phyloP scores from a whole-genome alignment of 192 early-diverging fungal species.

The Coemansia javaensis region DNA sequence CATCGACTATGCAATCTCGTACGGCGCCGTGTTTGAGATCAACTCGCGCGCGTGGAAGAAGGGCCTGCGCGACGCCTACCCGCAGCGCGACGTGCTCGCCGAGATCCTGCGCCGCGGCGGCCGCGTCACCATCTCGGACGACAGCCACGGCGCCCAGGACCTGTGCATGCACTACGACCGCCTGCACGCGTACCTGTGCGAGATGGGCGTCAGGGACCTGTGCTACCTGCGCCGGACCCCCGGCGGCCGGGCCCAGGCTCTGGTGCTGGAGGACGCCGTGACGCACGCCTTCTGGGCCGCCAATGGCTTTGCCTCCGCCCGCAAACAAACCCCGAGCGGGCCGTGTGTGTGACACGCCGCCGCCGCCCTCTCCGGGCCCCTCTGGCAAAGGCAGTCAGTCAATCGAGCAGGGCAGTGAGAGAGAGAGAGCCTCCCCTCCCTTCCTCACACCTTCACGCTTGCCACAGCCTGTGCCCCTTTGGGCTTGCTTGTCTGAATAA shows the following conservation, averaged over 20 bases:
- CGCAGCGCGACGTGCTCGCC: constrained; percentile 74
- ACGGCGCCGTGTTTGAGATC: constrained; percentile 89
- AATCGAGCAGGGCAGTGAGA: too few relatives aligned
- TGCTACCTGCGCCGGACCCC: constrained; percentile 31
- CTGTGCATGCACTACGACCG: constrained; percentile 83
- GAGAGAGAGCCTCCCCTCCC: too few relatives aligned
- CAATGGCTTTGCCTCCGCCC: constrained; percentile 8
- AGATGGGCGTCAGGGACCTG: constrained; percentile 57
- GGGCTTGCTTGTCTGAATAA: too few relatives aligned
- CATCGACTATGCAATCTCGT: constrained; percentile 69
- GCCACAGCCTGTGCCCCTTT: too few relatives aligned
- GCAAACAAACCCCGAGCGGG: constrained; percentile 1
- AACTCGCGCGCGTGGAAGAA: constrained; percentile 94
- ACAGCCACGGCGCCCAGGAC: constrained; percentile 85
- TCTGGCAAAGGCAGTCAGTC: too few relatives aligned
- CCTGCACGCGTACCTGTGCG: constrained; percentile 63
- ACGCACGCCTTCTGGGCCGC: constrained; percentile 33
- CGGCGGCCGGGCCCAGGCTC: constrained; percentile 6
- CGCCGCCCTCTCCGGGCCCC: too few relatives aligned
- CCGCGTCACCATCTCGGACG: constrained; percentile 83
- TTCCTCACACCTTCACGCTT: too few relatives aligned
- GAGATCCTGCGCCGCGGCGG: constrained; percentile 63
- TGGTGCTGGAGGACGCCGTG: constrained; percentile 16
- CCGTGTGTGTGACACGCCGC: too few relatives aligned
- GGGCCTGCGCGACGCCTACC: constrained; percentile 79